Percentiles rank a stretch among this genome's conserved stretches.
Conservation (phyloP, 352 stramenopile genomes). For the Globisporangium perplexum region DNA sequence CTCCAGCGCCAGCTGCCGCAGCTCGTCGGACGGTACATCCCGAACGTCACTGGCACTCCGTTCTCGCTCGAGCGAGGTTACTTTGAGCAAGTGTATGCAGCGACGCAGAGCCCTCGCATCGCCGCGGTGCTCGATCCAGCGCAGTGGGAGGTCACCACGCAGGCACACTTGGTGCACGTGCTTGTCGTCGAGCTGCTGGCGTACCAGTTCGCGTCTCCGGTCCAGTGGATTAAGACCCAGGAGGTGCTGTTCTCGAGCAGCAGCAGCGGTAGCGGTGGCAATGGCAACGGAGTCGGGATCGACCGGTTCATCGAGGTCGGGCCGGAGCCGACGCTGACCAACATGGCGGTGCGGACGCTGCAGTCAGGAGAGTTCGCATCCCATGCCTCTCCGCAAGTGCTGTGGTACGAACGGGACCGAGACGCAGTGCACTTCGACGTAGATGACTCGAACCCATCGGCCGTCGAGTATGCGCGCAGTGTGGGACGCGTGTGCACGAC, state of each 20-base stretch:
- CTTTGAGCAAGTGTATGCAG: slow-evolving; percentile 63
- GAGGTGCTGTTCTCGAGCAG: slow-evolving; percentile 70
- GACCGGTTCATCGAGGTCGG: slow-evolving; percentile 82
- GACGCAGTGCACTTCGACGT: slow-evolving; percentile 78
- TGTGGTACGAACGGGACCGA: slow-evolving; percentile 83
- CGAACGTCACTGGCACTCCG: slow-evolving; percentile 76
- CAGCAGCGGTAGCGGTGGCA: neutral
- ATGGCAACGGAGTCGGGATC: slow-evolving; percentile 33
- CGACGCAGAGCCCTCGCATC: slow-evolving; percentile 61
- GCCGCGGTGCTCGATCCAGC: slow-evolving; percentile 39
- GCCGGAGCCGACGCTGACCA: slow-evolving; percentile 71
- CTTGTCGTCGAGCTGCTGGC: slow-evolving; percentile 83
- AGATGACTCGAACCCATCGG: slow-evolving; percentile 56
- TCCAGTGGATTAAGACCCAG: slow-evolving; percentile 90
- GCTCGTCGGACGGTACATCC: slow-evolving; percentile 79
- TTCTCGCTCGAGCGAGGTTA: slow-evolving; percentile 78
- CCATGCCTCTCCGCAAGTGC: slow-evolving; percentile 46
- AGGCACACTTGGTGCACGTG: slow-evolving; percentile 62
- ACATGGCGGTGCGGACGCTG: slow-evolving; percentile 79
- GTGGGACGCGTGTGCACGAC: neutral
- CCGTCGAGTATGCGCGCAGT: slow-evolving; percentile 48
- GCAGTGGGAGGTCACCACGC: slow-evolving; percentile 65
- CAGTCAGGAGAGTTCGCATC: slow-evolving; percentile 55
- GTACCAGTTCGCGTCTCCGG: slow-evolving; percentile 86
- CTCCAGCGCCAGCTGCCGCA: slow-evolving; percentile 63